A percentile compares a stretch with the other conserved stretches of the same genome.
These are phyloP conservation scores for Solanum virginianum DNA, from an alignment of 257 asterid species.

Conservation along the genomic window DNA sequence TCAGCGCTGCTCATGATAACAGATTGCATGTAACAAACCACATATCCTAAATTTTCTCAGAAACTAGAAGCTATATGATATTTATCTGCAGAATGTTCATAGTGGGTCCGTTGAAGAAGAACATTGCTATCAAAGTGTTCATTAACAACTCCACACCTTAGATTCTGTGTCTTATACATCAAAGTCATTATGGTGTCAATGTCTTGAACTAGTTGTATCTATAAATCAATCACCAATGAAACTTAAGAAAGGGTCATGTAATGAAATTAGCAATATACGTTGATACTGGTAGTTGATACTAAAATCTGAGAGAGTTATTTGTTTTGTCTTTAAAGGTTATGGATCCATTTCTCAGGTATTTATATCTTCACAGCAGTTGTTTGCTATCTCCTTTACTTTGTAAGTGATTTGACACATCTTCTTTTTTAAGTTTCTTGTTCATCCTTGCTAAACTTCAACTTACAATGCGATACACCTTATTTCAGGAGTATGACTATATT, in stretches of 20 bases:
- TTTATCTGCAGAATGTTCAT: background rate
- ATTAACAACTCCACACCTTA: background rate
- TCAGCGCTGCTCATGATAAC: background rate
- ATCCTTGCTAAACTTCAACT: background rate
- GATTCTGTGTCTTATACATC: background rate
- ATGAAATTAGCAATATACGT: background rate
- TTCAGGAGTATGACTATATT: slow-evolving; percentile 79
- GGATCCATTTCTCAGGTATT: slow-evolving; percentile 91
- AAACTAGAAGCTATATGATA: background rate
- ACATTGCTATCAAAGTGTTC: background rate
- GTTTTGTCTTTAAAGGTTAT: slow-evolving; percentile 59
- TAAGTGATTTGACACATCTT: slow-evolving; percentile 34
- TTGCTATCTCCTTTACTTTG: slow-evolving; percentile 90
- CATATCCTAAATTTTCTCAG: background rate
- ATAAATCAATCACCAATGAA: background rate
- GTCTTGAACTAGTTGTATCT: background rate
- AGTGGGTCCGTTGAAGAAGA: background rate
- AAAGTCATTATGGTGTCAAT: background rate
- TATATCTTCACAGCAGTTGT: slow-evolving; percentile 83
- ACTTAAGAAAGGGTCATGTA: background rate
- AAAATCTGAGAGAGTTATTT: background rate
- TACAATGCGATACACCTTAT: slow-evolving; percentile 7
- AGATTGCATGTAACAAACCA: background rate
- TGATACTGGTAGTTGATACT: background rate
- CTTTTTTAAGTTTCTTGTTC: background rate